Evolutionary conservation across 495 filamentous ascomycete genomes (phyloP), one percentile per base, ranked within the genome.

Genomic region (Penicillium desertorum): DNA sequence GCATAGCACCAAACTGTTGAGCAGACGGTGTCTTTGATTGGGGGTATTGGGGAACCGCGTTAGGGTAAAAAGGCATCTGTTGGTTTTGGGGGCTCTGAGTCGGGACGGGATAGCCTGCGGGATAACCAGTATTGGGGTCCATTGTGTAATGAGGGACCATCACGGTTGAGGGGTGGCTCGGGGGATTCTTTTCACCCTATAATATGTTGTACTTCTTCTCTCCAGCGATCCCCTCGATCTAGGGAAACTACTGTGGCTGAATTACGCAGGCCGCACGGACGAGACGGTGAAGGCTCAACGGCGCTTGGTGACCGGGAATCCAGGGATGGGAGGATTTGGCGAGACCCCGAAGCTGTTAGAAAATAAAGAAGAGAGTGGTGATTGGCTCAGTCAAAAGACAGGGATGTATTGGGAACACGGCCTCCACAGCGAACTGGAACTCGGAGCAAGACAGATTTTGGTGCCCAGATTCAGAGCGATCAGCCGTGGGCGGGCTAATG

Each of bases 41-140:
- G 47, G 76, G 71, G 60, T 73, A 77, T 32, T 70, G 66, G 58
- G 71, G 65, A 12, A 72, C 68, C 10, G 68, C 59, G 54, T 75
- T 78, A 50, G 70, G 67, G 62, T 78, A 75, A 62, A 74, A 77
- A 47, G 75, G 62, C 60, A 73, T 72, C 43, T 55, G 53, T 57
- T 73, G 72, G 47, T 62, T 71, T 53, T 62, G 68, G 63, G 68
- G 71, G 62, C 66, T 73, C 51, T 72, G 73, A 37, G 70, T 68
- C 57, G 71, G 66, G 57, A 72, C 70, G 62, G 76, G 71, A 68
- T 68, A 76, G 49, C 66, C 71, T 46, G 70, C 57, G 51, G 72
- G 71, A 69, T 73, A 77, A 58, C 70, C 74, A 64, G 69, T 61
- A 62, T 77, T 77, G 57, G 71, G 68, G 57, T 78, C 75, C 76